Percentiles rank a stretch among this genome's conserved stretches.
Evolutionary conservation across 2,329 filamentous ascomycete species (phyloP).

Genomic region (Neoascochyta sp.): DNA sequence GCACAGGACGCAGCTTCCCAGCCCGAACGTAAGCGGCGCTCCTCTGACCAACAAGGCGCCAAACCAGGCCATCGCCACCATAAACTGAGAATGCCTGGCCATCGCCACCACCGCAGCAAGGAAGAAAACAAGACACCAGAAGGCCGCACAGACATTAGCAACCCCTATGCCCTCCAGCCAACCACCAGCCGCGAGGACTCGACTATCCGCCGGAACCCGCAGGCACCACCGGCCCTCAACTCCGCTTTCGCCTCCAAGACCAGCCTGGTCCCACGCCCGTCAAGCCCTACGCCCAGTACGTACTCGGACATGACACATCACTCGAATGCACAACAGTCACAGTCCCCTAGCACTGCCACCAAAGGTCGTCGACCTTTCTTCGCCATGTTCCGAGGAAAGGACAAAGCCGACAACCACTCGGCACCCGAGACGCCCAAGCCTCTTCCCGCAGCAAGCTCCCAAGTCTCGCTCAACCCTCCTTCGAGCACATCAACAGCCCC

Average conservation of each 20-base stretch:
- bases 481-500: constrained; percentile 25
- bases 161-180: constrained; percentile 61
- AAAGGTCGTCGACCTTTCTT: constrained; percentile 50
- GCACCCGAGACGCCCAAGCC: constrained; percentile 39
- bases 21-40: constrained; percentile 33
- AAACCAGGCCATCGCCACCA: constrained; percentile 57
- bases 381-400: constrained; percentile 51
- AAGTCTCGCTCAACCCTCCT: constrained; percentile 39
- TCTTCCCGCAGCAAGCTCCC: constrained; percentile 37
- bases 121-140: constrained; percentile 49
- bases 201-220: constrained; percentile 41
- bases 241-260: constrained; percentile 51
- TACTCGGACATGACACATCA: constrained; percentile 57
- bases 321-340: constrained; percentile 48
- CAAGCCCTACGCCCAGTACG: constrained; percentile 77
- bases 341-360: constrained; percentile 56
- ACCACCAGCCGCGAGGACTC: constrained; percentile 73
- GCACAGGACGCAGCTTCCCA: constrained; percentile 27
- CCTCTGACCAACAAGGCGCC: constrained; percentile 34
- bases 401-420: constrained; percentile 45
- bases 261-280: constrained; percentile 58
- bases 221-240: constrained; percentile 49
- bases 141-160: constrained; percentile 33
- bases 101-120: constrained; percentile 63
- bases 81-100: constrained; percentile 61